Evolutionary conservation across 1,139 yeast species (phyloP).

Genomic region (Taphrina betulina): DNA sequence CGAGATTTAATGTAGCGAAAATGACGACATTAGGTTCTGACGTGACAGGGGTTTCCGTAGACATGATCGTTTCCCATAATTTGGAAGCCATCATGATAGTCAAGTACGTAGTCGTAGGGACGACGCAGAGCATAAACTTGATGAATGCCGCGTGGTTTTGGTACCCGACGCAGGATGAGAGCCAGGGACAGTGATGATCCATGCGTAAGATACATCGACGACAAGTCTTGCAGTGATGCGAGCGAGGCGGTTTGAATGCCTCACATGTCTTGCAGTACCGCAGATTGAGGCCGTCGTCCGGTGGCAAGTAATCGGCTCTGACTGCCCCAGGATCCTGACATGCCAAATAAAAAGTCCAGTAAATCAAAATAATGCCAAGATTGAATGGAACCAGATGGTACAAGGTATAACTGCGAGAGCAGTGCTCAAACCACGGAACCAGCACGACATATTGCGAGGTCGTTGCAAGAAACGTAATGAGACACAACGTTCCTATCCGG

Average conservation of each 20-base stretch:
- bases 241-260: constrained; percentile 66
- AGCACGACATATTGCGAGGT: constrained; percentile 15
- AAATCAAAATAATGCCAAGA: constrained; percentile 12
- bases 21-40: background rate
- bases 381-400: constrained; percentile 11
- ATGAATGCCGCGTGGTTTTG: constrained; percentile 77
- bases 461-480: constrained; percentile 17
- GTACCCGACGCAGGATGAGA: constrained; percentile 79
- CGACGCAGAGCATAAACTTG: constrained; percentile 56
- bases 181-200: constrained; percentile 93
- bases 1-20: background rate
- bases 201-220: constrained; percentile 63
- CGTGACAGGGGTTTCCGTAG: too few relatives aligned
- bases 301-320: constrained; percentile 1
- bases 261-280: constrained; percentile 53
- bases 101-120: constrained; percentile 46
- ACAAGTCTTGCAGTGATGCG: constrained; percentile 70
- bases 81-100: background rate
- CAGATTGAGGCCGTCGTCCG: constrained; percentile 1
- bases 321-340: constrained; percentile 27
- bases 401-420: background rate
- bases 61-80: too few relatives aligned
- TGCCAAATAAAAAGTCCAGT: constrained; percentile 22
- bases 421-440: background rate
- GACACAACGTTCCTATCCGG: constrained; percentile 1